Evolutionary conservation across 352 stramenopile species (phyloP).

Genomic region (Phytophthora sp.): DNA sequence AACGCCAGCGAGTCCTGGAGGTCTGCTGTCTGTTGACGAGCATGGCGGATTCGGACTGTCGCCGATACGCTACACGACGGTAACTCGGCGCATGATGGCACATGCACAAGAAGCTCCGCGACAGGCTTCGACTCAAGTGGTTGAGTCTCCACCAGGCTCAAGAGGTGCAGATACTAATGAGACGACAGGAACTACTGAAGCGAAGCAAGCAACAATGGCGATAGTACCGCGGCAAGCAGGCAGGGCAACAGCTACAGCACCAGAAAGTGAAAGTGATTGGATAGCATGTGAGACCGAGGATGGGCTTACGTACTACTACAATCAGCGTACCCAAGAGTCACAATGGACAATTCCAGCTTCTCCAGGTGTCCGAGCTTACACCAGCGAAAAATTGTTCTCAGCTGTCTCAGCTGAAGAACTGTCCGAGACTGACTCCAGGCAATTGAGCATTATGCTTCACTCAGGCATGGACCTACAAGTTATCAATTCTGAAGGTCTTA

Average conservation of each 20-base stretch:
- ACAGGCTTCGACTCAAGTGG: slow-evolving; percentile 14
- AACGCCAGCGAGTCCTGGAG: slow-evolving; percentile 21
- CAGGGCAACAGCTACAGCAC: not conserved
- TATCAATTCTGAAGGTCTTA: slow-evolving; percentile 41
- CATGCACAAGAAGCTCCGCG: slow-evolving; percentile 31
- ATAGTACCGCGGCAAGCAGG: not conserved
- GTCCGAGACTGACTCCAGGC: slow-evolving; percentile 21
- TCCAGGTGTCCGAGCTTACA: slow-evolving; percentile 5
- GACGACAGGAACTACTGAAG: slow-evolving; percentile 5
- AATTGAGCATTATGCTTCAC: slow-evolving; percentile 46
- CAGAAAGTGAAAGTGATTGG: slow-evolving; percentile 40
- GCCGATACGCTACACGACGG: slow-evolving; percentile 16
- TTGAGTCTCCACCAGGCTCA: slow-evolving; percentile 12
- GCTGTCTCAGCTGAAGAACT: slow-evolving; percentile 25
- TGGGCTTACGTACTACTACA: slow-evolving; percentile 79
- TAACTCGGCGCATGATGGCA: slow-evolving; percentile 21
- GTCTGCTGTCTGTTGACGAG: slow-evolving; percentile 25
- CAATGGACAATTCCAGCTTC: slow-evolving; percentile 57
- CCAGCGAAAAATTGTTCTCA: slow-evolving; percentile 34
- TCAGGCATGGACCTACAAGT: slow-evolving; percentile 42
- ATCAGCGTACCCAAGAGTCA: slow-evolving; percentile 54
- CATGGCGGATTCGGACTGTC: slow-evolving; percentile 16
- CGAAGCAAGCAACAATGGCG: not conserved
- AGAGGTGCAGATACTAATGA: not conserved
- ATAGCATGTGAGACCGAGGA: slow-evolving; percentile 49